Percentiles rank a stretch among this genome's conserved stretches.
Evolutionary conservation across 441 rosid species (phyloP).

Genomic region (Corymbia citriodora): DNA sequence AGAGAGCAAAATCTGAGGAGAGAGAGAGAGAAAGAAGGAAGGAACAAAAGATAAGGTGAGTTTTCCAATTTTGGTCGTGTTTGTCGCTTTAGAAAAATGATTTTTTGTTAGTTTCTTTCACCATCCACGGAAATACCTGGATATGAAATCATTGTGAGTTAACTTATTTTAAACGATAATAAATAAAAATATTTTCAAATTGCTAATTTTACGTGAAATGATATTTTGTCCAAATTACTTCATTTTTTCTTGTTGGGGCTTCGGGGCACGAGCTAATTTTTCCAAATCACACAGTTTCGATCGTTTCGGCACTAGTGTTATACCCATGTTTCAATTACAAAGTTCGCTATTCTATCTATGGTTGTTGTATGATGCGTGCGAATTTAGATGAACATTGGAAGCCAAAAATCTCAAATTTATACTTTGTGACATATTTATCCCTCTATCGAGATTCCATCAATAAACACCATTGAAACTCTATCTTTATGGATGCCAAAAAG

Average conservation of each 20-base stretch:
- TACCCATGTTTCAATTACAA: background rate
- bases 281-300: background rate
- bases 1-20: background rate
- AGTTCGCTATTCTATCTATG: background rate
- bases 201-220: background rate
- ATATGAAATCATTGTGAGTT: background rate
- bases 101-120: background rate
- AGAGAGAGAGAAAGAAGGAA: rapidly evolving
- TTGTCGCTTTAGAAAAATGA: background rate
- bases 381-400: no score
- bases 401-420: background rate
- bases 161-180: background rate
- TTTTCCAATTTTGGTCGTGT: background rate
- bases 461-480: background rate
- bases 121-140: background rate
- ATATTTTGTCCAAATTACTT: no score
- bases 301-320: background rate
- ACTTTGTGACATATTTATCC: rapidly evolving
- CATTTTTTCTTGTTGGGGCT: no score
- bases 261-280: background rate
- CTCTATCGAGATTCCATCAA: background rate
- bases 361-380: background rate
- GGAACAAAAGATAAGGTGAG: background rate
- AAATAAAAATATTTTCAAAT: background rate
- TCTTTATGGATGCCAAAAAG: rapidly evolving